Evolutionary conservation across 495 filamentous ascomycete genomes (phyloP).

Genomic region (Thermothielavioides terrestris): DNA sequence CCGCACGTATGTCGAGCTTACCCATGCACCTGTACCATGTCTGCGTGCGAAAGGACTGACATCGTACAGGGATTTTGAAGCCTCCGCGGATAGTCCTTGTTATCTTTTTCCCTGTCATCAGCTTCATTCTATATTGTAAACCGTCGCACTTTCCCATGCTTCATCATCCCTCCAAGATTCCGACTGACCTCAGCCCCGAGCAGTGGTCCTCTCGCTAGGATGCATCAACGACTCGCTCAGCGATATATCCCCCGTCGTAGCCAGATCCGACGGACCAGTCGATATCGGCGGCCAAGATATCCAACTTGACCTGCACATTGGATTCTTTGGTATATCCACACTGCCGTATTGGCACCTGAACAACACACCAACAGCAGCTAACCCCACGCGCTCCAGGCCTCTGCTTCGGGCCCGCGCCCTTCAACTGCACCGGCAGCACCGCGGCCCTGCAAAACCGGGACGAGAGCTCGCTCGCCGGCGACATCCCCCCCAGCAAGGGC

Average conservation of each 20-base stretch:
- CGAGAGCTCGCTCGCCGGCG: conserved; percentile 2
- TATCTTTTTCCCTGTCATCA: conserved; percentile 16
- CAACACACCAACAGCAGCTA: background rate
- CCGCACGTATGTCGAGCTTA: conserved; percentile 10
- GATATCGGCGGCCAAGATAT: conserved; percentile 8
- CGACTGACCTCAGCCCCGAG: background rate
- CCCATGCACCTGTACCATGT: background rate
- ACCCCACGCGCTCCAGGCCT: conserved; percentile 5
- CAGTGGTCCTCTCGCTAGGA: conserved; percentile 19
- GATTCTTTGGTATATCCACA: conserved; percentile 13
- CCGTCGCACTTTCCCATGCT: background rate
- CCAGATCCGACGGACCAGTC: conserved; percentile 10
- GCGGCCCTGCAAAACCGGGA: background rate
- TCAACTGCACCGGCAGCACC: conserved; percentile 12
- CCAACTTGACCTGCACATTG: conserved; percentile 19
- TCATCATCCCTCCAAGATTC: background rate
- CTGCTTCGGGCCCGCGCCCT: conserved; percentile 19
- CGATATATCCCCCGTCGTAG: conserved; percentile 14
- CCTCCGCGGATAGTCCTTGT: conserved; percentile 20
- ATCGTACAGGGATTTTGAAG: conserved; percentile 16
- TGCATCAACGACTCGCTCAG: conserved; percentile 14
- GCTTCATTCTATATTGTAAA: conserved; percentile 19
- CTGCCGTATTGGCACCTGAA: background rate
- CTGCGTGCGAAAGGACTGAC: background rate
- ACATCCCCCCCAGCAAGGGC: conserved; percentile 8